Evolutionary conservation across 768 basidiomycete species (phyloP), one percentile per base, ranked within the genome.

Genomic region (Termitomyces sp.): DNA sequence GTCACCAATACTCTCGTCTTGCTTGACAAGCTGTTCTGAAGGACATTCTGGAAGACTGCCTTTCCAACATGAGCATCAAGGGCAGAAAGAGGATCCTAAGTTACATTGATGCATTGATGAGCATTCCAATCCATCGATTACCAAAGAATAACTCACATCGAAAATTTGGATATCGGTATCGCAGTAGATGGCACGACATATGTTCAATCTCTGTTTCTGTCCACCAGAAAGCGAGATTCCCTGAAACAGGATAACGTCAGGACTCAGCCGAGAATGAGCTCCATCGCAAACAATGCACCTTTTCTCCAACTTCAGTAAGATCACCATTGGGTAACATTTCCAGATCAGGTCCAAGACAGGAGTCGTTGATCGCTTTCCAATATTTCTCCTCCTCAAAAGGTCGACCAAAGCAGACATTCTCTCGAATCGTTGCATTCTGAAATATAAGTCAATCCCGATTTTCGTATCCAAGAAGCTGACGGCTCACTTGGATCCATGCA

Each of bases 1-100:
- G 94, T 98, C 43, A 96, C 93, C 49, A 98, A 83, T 43, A 98
- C 76, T 27, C 91, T 81, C 7, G 94, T 96, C 67, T 91, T 92
- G 41, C 77, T 81, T 5, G 73, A 65, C 13, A 82, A 73, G 15
- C 77, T 79, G 52, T 83, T 81, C 53, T 84, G 76, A 45, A 96
- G 79, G 11, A 93, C 89, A 54, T 94, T 86, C 64, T 89, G 82
- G 73, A 96, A 94, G 13, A 95, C 85, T 3, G 83, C 79, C 67
- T 89, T 90, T 38, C 93, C 94, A 46, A 96, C 92, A 64, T 94
- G 92, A 5, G 93, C 92, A 66, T 98, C 94, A 11, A 98, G 79
- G 22, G 93, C 93, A n/a, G 88, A 90, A 10, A 94, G 74, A 5
- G 91, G 91, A 62, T 94, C 92, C 82, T 86, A 20, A 40, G 11